Evolutionary conservation across 169 alveolate species (phyloP).

Genomic region (Plasmodium gaboni): DNA sequence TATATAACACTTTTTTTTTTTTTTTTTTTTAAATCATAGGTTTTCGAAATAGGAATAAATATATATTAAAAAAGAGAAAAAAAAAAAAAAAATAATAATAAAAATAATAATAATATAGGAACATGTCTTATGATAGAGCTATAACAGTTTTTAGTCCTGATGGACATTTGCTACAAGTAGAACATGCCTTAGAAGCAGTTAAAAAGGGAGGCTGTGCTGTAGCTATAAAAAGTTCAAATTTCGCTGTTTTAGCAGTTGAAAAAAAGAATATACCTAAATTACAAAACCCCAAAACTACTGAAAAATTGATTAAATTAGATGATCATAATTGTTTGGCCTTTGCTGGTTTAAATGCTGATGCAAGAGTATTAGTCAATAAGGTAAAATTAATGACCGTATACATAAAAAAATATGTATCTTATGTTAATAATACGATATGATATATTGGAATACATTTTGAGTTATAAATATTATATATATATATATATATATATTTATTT

Average conservation of each 20-base stretch:
- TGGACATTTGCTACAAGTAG: constrained; percentile 99
- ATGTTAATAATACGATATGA: too few relatives aligned
- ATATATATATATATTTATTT: background rate
- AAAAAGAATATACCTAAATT: constrained; percentile 95
- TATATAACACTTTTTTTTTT: background rate
- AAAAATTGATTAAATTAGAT: constrained; percentile 95
- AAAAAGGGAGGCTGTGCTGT: constrained; percentile 97
- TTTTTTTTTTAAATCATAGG: constrained; percentile 1
- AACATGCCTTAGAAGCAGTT: constrained; percentile 99
- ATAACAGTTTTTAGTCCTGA: constrained; percentile 99
- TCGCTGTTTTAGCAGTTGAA: constrained; percentile 98
- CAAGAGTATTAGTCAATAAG: constrained; percentile 96
- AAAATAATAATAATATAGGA: constrained; percentile 9
- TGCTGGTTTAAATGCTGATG: constrained; percentile 99
- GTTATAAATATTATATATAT: too few relatives aligned
- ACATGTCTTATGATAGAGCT: constrained; percentile 98
- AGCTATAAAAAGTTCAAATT: constrained; percentile 96
- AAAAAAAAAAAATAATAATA: constrained; percentile 3
- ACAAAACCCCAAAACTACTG: constrained; percentile 94
- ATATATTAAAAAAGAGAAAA: constrained; percentile 1
- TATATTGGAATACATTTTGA: too few relatives aligned
- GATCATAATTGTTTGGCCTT: constrained; percentile 95
- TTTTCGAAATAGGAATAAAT: background rate
- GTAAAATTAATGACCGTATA: constrained; percentile 24
- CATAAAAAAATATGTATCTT: too few relatives aligned